Percentiles rank a stretch among this genome's conserved stretches.
Conservation (phyloP, 768 basidiomycete genomes). For the Russula dissimulans region DNA sequence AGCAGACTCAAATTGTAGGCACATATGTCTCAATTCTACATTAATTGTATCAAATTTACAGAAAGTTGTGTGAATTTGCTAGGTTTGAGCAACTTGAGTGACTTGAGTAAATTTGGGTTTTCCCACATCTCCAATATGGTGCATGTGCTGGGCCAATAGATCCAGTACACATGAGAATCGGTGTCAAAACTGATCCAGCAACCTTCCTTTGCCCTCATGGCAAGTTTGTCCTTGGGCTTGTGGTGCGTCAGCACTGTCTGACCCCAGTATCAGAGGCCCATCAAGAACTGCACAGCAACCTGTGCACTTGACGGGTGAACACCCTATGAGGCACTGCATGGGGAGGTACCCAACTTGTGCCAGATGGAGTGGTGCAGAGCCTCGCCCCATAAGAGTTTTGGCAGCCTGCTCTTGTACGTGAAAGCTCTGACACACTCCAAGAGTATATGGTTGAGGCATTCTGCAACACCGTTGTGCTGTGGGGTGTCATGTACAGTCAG, state of each 20-base stretch:
- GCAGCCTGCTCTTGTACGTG: not conserved
- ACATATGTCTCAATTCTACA: too few relatives aligned
- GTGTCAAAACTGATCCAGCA: not conserved
- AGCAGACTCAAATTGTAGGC: too few relatives aligned
- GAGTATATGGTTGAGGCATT: not conserved
- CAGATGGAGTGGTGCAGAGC: not conserved
- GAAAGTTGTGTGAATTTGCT: too few relatives aligned
- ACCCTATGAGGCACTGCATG: not conserved
- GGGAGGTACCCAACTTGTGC: constrained; percentile 12
- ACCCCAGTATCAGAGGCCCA: not conserved
- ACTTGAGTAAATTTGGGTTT: too few relatives aligned
- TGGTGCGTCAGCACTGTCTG: not conserved
- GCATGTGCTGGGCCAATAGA: not conserved
- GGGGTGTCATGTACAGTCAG: too few relatives aligned
- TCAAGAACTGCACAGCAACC: too few relatives aligned
- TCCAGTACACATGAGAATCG: not conserved
- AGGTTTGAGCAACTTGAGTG: too few relatives aligned
- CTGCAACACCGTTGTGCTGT: not conserved
- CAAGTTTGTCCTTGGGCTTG: not conserved
- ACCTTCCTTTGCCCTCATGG: not conserved
- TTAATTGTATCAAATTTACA: too few relatives aligned
- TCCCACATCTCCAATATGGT: too few relatives aligned
- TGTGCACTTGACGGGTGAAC: not conserved
- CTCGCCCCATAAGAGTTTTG: not conserved
- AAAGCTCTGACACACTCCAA: not conserved